Base-by-base conservation (phyloP, 164 flowering plant genomes). In the Santalum album region DNA sequence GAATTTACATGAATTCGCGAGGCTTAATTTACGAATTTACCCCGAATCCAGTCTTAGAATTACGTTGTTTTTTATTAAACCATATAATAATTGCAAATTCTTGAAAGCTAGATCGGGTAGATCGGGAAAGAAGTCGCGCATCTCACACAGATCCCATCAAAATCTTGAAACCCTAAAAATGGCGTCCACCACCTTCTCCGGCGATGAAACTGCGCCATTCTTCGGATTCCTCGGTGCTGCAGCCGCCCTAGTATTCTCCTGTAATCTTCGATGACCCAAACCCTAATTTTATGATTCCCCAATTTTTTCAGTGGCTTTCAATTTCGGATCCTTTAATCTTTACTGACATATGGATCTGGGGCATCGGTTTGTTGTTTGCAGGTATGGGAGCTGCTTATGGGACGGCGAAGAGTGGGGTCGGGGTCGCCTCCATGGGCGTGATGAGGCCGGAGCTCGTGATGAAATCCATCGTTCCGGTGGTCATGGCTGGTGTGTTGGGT, bases 381-480 rank as follows among this genome's bases (percentile, higher is more conserved):
- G 95, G 95, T 60, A 86, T 86, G 95, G 95, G 90, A 56, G 95
- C 95, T n/a, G 95, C 95, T 17, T 86, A 86, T 45, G 95, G 95
- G 21, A 85, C 90, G 11, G 95, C 88, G 32, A 86, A 86, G 82
- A 86, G 90, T 48, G 95, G 95, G 12, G 95, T 86, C 2, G 95
- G 95, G 14, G 90, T 86, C 49, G 95, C 90, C 22, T 86, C 95
- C 7, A 86, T 83, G 95, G 90, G 95, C 0, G 95, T 86, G 58
- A 86, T 86, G 95, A 79, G 95, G 68, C 95, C 95, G 18, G 95
- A 86, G 73, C 70, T 86, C 23, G 95, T 86, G 67, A 83, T 83
- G 90, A 86, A 86, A 53, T 86, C 95, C 54, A 83, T 87, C 54
- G 95, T 84, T 15, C 95, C 95, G 15, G 95, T 87, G 45, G 95